Evolutionary conservation across 176 grass and related monocot species (phyloP).

Genomic region (Lolium multiflorum): DNA sequence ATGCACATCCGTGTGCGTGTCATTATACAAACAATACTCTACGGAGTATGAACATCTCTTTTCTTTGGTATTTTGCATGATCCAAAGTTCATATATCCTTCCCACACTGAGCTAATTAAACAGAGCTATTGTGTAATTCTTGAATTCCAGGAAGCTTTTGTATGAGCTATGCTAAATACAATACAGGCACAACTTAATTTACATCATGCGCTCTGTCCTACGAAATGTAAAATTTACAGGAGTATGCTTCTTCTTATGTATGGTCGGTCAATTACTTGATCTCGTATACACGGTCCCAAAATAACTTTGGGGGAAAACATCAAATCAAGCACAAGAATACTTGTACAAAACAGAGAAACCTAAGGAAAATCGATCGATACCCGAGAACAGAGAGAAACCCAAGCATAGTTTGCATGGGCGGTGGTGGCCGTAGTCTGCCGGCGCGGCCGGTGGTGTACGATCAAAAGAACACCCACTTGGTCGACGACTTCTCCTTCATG

Average conservation of each 20-base stretch:
- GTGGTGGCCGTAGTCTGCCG: neutral
- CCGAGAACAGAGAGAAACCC: conserved; percentile 1
- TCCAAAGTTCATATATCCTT: neutral
- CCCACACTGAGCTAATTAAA: neutral
- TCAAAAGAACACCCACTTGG: conserved; percentile 85
- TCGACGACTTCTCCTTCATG: conserved; percentile 79
- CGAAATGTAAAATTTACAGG: too few species aligned
- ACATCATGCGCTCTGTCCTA: neutral
- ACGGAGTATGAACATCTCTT: neutral
- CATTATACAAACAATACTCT: neutral
- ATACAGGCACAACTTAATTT: neutral
- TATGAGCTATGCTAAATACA: neutral
- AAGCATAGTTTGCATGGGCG: conserved; percentile 11
- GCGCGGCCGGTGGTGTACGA: neutral
- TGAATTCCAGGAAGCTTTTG: neutral
- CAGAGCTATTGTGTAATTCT: neutral
- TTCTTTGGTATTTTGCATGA: neutral
- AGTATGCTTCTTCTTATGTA: too few species aligned
- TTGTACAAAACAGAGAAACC: conserved; percentile 5
- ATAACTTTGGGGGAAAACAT: neutral
- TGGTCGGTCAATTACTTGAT: neutral
- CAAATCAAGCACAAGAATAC: conserved; percentile 46
- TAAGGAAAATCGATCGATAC: neutral
- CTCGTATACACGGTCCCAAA: conserved; percentile 20
- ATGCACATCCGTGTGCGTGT: neutral